Evolutionary conservation across 257 asterid genomes (phyloP), one percentile per base, ranked within the genome.

Genomic region (Nicotiana knightiana): DNA sequence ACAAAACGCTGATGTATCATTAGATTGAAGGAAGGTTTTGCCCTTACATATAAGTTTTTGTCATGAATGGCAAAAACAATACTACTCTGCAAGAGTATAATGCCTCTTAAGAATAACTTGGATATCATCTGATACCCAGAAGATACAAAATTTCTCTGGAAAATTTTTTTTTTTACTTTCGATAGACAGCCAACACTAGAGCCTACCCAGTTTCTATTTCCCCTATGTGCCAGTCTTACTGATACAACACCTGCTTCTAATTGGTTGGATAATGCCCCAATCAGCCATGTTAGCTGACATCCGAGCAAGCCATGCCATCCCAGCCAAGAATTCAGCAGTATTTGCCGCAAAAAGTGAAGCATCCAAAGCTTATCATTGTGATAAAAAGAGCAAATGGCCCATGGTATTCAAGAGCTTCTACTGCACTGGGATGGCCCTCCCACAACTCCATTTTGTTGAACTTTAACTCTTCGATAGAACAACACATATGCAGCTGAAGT

Each of bases 401-500:
- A 15, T 32, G 35, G 58, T 48, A 66, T 77, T 89, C 90, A 87
- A 70, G 85, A 71, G 58, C 88, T 62, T 61, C 57, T 76, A 67
- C 61, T 85, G 67, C 83, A 67, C 63, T 88, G 83, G 10, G 92
- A 91, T 65, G 93, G 84, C 83, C 86, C 92, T 7, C 92, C 92
- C 77, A 63, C 85, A n/a, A 79, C 81, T 67, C 88, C 89, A 67
- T 76, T 84, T 58, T 86, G 35, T 48, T 79, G 83, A 57, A 67
- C 81, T 67, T 86, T 83, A 80, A 94, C 97, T 85, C 99, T 90
- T 82, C 81, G 91, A 85, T 96, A 96, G 86, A 96, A 96, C 93
- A 96, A 80, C 80, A 96, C 99, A 79, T 96, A 96, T 43, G 97
- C 99, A 75, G 99, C 98, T 68, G 98, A 89, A 39, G 98, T 93